Percentiles rank a stretch among this genome's conserved stretches.
These are phyloP conservation scores for Solanum neorickii DNA, from an alignment of 257 asterid species.

Conservation along the genomic window DNA sequence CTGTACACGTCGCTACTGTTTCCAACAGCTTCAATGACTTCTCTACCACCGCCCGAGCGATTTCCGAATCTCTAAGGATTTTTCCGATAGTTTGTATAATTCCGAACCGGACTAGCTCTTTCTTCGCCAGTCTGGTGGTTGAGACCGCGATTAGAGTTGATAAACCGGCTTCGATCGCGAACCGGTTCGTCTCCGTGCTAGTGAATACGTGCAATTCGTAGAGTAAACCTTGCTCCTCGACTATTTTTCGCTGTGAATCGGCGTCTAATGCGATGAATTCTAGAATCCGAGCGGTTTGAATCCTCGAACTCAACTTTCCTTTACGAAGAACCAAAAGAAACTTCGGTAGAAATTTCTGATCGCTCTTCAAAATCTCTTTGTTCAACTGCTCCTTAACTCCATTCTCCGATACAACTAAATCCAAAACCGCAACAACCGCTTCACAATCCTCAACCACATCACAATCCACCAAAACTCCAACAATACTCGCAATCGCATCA, in stretches of 20 bases:
- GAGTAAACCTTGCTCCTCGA: constrained; percentile 36
- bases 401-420: constrained; percentile 27
- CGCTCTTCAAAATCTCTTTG: constrained; percentile 21
- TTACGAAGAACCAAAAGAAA: constrained; percentile 25
- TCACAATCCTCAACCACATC: constrained; percentile 37
- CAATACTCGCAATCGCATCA: constrained; percentile 24
- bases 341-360: constrained; percentile 22
- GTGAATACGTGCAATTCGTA: constrained; percentile 32
- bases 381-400: constrained; percentile 33
- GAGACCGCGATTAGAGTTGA: constrained; percentile 47
- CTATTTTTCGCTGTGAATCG: constrained; percentile 46
- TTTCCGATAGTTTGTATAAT: constrained; percentile 29
- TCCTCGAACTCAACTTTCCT: constrained; percentile 47
- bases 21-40: constrained; percentile 41
- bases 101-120: constrained; percentile 66
- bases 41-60: constrained; percentile 27
- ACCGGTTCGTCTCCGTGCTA: constrained; percentile 10
- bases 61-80: constrained; percentile 31
- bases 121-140: constrained; percentile 39
- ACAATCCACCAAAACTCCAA: constrained; percentile 15
- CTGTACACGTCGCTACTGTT: constrained; percentile 57
- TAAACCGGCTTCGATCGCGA: constrained; percentile 37
- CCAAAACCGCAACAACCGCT: constrained; percentile 39
- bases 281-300: constrained; percentile 44
- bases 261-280: constrained; percentile 35